A percentile compares a stretch with the other conserved stretches of the same genome.
Conservation (phyloP, 2,329 filamentous ascomycete genomes). For the Onygena corvina region DNA sequence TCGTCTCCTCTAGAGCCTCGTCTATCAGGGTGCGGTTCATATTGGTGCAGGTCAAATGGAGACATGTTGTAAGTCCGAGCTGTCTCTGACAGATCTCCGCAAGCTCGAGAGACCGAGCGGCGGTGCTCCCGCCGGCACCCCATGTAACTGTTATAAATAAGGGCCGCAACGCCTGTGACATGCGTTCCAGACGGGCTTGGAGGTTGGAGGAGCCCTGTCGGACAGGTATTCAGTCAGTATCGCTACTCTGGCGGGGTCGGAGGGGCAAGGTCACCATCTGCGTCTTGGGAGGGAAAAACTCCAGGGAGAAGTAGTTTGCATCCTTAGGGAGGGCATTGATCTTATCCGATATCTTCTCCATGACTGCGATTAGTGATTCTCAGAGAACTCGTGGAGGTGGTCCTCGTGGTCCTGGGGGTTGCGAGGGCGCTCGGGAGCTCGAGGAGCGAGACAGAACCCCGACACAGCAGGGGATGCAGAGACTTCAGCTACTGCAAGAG, state of each 20-base stretch:
- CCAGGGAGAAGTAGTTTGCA: conserved; percentile 82
- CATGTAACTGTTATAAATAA: conserved; percentile 96
- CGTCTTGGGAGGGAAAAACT: conserved; percentile 99
- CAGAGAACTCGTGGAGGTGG: not conserved
- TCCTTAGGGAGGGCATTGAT: conserved; percentile 76
- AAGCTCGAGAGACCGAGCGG: conserved; percentile 79
- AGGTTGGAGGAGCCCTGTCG: conserved; percentile 75
- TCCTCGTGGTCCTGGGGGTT: not conserved
- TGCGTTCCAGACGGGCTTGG: conserved; percentile 81
- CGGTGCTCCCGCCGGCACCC: conserved; percentile 90
- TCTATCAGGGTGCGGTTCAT: conserved; percentile 83
- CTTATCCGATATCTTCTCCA: conserved; percentile 84
- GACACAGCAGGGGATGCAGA: not conserved
- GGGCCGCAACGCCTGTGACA: conserved; percentile 80
- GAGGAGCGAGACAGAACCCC: not conserved
- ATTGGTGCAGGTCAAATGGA: conserved; percentile 95
- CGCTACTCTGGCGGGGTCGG: conserved; percentile 14
- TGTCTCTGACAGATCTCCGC: conserved; percentile 92
- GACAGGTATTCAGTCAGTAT: conserved; percentile 17
- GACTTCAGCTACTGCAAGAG: not conserved
- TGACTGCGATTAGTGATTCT: not conserved
- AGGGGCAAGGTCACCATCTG: conserved; percentile 50
- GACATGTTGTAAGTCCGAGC: conserved; percentile 80
- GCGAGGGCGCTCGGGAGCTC: not conserved
- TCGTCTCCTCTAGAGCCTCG: conserved; percentile 78